These are phyloP conservation scores for Nyssa sinensis DNA, from an alignment of 148 eudicot species.

Conservation along the genomic window DNA sequence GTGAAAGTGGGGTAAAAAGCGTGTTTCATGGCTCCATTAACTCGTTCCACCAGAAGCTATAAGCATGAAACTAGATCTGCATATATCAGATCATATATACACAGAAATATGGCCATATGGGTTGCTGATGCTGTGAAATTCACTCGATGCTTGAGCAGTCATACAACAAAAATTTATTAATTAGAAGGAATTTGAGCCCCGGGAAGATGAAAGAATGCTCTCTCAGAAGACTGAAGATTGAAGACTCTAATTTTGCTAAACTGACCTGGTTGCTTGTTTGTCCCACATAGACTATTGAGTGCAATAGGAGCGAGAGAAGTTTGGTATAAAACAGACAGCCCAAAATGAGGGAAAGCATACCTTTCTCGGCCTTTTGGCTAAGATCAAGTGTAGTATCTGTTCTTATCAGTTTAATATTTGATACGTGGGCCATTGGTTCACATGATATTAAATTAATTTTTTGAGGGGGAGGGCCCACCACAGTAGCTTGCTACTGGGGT, in stretches of 20 bases:
- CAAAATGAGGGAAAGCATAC: conserved; percentile 16
- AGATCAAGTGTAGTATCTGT: conserved; percentile 58
- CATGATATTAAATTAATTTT: conserved; percentile 46
- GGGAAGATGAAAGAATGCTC: no score
- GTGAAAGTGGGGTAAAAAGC: no score
- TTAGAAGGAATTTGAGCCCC: no score
- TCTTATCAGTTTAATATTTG: conserved; percentile 53
- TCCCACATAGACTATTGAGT: neutral
- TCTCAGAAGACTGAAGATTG: neutral
- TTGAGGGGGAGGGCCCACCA: neutral
- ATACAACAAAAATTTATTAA: no score
- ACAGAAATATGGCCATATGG: no score
- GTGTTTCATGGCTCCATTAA: no score
- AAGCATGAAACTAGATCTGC: no score
- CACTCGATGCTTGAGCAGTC: no score
- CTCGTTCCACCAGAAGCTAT: no score
- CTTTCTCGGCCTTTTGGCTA: conserved; percentile 61
- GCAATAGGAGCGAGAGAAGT: neutral
- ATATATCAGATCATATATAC: no score
- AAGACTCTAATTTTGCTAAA: no score
- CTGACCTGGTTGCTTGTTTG: neutral
- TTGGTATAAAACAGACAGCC: no score
- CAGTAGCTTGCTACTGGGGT: conserved; percentile 2
- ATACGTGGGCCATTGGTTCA: conserved; percentile 43
- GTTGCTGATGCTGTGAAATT: neutral